phyloP scores from a whole-genome alignment of 805 yeast species.

The Metschnikowia baotianmanensis region DNA sequence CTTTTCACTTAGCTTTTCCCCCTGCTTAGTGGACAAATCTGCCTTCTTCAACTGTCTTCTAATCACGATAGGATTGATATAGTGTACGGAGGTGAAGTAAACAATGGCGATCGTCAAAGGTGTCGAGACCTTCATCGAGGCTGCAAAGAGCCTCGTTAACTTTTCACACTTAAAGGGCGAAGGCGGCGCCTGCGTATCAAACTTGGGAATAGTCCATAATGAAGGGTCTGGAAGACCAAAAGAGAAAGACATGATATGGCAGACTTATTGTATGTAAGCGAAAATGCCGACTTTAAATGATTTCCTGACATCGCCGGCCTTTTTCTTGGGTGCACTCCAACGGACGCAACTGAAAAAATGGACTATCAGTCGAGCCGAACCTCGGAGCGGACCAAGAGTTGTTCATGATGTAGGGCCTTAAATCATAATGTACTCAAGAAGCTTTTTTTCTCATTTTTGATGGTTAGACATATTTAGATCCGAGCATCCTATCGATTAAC shows the following conservation, averaged over 20 bases:
- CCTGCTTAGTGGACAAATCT: slow-evolving; percentile 17
- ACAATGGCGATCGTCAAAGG: slow-evolving; percentile 57
- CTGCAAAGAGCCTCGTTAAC: slow-evolving; percentile 36
- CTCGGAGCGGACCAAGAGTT: neutral
- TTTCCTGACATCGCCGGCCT: slow-evolving; percentile 7
- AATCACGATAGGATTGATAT: slow-evolving; percentile 46
- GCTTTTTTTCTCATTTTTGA: too few relatives aligned
- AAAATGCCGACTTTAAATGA: neutral
- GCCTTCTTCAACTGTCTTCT: slow-evolving; percentile 43
- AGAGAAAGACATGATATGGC: slow-evolving; percentile 16
- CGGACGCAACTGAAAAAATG: slow-evolving; percentile 2
- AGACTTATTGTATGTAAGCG: neutral
- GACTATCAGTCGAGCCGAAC: neutral
- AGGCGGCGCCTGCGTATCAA: slow-evolving; percentile 30
- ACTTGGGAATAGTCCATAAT: slow-evolving; percentile 31
- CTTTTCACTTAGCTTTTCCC: slow-evolving; percentile 19
- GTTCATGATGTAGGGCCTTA: neutral
- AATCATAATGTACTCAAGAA: too few relatives aligned
- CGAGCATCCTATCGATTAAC: too few relatives aligned
- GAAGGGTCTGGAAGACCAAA: slow-evolving; percentile 36
- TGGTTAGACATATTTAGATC: too few relatives aligned
- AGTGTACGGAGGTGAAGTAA: slow-evolving; percentile 59
- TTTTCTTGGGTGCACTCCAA: slow-evolving; percentile 10
- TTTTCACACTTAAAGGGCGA: slow-evolving; percentile 33
- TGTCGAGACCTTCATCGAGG: slow-evolving; percentile 47